Conservation (phyloP, 305 asterid genomes). For the Plantago rigida region DNA sequence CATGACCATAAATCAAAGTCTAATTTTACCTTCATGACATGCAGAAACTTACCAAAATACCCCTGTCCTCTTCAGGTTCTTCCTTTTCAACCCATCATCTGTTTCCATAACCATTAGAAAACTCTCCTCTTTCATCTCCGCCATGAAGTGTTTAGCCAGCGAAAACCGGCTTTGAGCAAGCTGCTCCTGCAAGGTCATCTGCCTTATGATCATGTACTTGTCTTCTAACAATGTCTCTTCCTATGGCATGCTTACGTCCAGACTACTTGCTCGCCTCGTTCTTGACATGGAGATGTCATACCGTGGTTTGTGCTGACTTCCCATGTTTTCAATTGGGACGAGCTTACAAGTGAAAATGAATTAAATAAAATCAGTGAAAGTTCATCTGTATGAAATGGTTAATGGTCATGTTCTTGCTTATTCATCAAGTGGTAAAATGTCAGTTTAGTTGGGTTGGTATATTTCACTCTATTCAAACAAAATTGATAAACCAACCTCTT, state of each 20-base stretch:
- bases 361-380: not conserved
- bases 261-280: not conserved
- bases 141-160: constrained; percentile 9
- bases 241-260: not conserved
- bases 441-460: constrained; percentile 11
- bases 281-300: constrained; percentile 1
- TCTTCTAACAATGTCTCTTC: not conserved
- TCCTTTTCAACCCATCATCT: not conserved
- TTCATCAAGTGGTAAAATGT: constrained; percentile 15
- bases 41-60: constrained; percentile 1
- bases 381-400: not conserved
- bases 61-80: not conserved
- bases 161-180: not conserved
- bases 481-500: constrained; percentile 11
- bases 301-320: not conserved
- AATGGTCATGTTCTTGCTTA: not conserved
- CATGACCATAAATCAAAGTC: not conserved
- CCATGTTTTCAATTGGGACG: not conserved
- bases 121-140: not conserved
- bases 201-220: not conserved
- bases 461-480: not conserved
- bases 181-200: not conserved
- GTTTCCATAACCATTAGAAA: not conserved
- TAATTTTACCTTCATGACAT: not conserved
- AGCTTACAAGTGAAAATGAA: not conserved